Percentiles rank a stretch among this genome's conserved stretches.
Evolutionary conservation across 2,329 filamentous ascomycete species (phyloP).

Genomic region (Xylariaceae sp.): DNA sequence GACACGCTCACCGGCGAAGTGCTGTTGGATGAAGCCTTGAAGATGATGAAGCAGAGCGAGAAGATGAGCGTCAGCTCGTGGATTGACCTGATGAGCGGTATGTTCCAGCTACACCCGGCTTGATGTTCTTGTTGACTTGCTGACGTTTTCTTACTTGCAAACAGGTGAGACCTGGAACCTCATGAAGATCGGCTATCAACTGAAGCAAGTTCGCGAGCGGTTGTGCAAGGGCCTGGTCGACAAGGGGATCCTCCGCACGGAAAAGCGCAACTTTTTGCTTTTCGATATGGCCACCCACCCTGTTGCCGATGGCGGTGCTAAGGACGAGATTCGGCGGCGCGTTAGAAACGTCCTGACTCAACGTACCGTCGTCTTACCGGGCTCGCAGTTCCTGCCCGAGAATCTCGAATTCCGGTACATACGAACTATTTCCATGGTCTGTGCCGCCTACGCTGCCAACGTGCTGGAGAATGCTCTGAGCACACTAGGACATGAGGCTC

Average conservation of each 20-base stretch:
- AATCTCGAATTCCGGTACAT: slow-evolving; percentile 92
- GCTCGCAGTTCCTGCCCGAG: slow-evolving; percentile 88
- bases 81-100: slow-evolving; percentile 99
- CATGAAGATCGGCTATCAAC: slow-evolving; percentile 99
- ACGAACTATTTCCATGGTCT: slow-evolving; percentile 93
- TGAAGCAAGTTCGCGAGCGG: slow-evolving; percentile 98
- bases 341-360: slow-evolving; percentile 92
- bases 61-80: slow-evolving; percentile 99
- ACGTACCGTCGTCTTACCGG: slow-evolving; percentile 87
- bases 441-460: slow-evolving; percentile 96
- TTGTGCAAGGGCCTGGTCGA: slow-evolving; percentile 97
- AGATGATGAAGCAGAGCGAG: slow-evolving; percentile 99
- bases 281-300: slow-evolving; percentile 99
- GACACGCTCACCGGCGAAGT: slow-evolving; percentile 96
- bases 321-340: slow-evolving; percentile 93
- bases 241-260: slow-evolving; percentile 96
- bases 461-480: slow-evolving; percentile 97
- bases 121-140: slow-evolving; percentile 12
- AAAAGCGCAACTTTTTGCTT: slow-evolving; percentile 98
- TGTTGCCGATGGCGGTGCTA: slow-evolving; percentile 92
- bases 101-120: slow-evolving; percentile 33
- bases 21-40: slow-evolving; percentile 92
- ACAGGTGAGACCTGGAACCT: slow-evolving; percentile 98
- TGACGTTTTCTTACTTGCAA: slow-evolving; percentile 9
- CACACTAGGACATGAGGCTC: slow-evolving; percentile 88